phyloP scores from a whole-genome alignment of 345 rosid genomes.

The Corchorus olitorius region DNA sequence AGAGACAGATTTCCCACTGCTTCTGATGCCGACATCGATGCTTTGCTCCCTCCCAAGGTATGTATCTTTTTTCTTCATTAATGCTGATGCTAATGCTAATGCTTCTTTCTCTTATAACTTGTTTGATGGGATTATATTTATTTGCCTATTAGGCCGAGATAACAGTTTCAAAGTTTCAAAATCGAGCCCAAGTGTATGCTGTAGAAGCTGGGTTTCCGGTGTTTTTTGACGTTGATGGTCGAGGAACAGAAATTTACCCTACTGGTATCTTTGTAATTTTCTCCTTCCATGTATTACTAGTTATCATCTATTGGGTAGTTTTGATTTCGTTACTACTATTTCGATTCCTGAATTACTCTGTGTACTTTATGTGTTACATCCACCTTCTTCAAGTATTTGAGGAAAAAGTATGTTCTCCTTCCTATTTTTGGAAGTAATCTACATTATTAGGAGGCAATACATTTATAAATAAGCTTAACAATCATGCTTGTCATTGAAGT shows the following conservation, averaged over 20 bases:
- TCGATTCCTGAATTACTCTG: no score
- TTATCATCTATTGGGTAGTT: background rate
- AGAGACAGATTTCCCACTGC: conserved; percentile 63
- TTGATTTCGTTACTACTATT: no score
- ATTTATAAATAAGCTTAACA: no score
- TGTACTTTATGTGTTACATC: no score
- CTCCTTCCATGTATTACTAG: background rate
- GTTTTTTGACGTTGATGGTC: conserved; percentile 90
- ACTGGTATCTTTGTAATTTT: conserved; percentile 53
- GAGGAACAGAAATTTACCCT: conserved; percentile 83
- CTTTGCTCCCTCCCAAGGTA: conserved; percentile 85
- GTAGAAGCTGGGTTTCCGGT: conserved; percentile 84
- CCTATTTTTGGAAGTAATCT: no score
- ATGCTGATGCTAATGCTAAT: background rate
- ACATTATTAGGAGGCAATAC: no score
- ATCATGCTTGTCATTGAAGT: no score
- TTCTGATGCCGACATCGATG: conserved; percentile 74
- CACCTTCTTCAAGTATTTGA: no score
- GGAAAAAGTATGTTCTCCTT: no score
- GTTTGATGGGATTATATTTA: background rate
- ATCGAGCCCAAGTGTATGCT: conserved; percentile 69
- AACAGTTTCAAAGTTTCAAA: conserved; percentile 81
- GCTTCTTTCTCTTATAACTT: background rate
- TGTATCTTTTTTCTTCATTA: background rate
- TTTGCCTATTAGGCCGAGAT: conserved; percentile 60